Conservation (phyloP, 2,329 filamentous ascomycete species). For the Fusarium zealandicum region DNA sequence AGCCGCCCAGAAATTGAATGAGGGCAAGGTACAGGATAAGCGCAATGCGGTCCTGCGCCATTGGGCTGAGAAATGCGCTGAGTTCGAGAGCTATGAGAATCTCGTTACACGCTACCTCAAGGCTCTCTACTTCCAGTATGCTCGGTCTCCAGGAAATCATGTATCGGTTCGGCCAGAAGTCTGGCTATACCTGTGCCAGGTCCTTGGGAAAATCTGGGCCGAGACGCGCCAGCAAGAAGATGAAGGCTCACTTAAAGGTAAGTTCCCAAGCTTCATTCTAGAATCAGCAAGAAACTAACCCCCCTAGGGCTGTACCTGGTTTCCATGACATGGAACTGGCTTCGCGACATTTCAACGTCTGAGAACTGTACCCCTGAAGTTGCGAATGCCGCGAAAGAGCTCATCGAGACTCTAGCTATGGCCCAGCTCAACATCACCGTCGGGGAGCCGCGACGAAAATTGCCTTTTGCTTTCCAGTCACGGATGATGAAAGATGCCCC, state of each 20-base stretch:
- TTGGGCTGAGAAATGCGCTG: conserved; percentile 54
- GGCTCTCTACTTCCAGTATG: conserved; percentile 54
- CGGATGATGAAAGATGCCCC: neutral
- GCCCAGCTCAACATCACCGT: conserved; percentile 7
- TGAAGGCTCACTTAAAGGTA: too few species aligned
- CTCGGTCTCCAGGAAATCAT: neutral
- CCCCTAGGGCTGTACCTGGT: conserved; percentile 33
- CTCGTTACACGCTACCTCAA: conserved; percentile 56
- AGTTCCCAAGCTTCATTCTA: neutral
- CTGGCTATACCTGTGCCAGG: neutral
- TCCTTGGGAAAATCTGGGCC: neutral
- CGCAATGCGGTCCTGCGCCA: conserved; percentile 46
- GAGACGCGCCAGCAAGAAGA: neutral
- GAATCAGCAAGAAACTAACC: neutral
- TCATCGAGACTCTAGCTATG: conserved; percentile 11
- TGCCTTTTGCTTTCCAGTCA: conserved; percentile 14
- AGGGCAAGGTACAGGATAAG: conserved; percentile 44
- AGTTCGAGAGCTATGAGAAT: conserved; percentile 55
- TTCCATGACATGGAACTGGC: conserved; percentile 36
- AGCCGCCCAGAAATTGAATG: conserved; percentile 45
- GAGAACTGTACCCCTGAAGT: conserved; percentile 19
- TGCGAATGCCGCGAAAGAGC: conserved; percentile 15
- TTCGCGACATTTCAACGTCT: conserved; percentile 26
- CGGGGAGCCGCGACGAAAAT: neutral
- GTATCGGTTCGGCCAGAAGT: neutral